Base-by-base conservation (phyloP, 2,329 filamentous ascomycete genomes). In the Colletotrichum zoysiae region DNA sequence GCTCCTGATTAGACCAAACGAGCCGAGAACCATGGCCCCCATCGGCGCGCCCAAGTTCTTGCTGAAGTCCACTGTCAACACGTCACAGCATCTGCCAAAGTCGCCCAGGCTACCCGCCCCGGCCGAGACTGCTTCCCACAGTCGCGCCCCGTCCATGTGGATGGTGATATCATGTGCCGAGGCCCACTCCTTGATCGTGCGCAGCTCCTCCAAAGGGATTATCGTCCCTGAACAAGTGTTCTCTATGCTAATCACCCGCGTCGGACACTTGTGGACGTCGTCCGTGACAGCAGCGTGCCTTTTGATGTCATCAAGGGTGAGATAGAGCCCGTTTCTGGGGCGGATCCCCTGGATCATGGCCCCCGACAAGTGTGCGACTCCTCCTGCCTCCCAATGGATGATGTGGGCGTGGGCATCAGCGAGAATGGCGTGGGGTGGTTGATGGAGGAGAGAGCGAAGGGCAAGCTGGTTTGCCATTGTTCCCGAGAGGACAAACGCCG, bases 401-500 rank as follows among this genome's bases (percentile, higher is more conserved):
- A 95, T 91, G 78, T 95, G 93, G 2, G 88, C 86, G 38, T 91
- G 85, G 71, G 88, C 83, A 77, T 95, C 93, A 76, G 90, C 91
- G 12, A 95, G 84, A 26, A 95, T 86, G 26, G 87, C 86, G 78
- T 95, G 89, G 0, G 93, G 93, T 7, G 93, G 92, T 60, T 90
- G 89, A 1, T 83, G 84, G 8, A 95, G 86, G 75, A 94, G 90
- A 1, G 91, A 86, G 42, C 93, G 91, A 48, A 95, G 85, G 1
- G 91, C 89, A 51, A 95, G 85, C 78, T 95, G 93, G 81, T 95
- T 95, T 46, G 92, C 93, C 92, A 95, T 95, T 1, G 93, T 95
- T 5, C 93, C 93, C 0, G 91, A 93, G 75, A 94, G 86, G 55
- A 95, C 92, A 70, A 95, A 89, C 1, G 95, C 83, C 0, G 86